Percentiles rank a stretch among this genome's conserved stretches.
These are phyloP conservation scores for Galeopsis tetrahit DNA, from an alignment of 257 asterid species.

Conservation along the genomic window DNA sequence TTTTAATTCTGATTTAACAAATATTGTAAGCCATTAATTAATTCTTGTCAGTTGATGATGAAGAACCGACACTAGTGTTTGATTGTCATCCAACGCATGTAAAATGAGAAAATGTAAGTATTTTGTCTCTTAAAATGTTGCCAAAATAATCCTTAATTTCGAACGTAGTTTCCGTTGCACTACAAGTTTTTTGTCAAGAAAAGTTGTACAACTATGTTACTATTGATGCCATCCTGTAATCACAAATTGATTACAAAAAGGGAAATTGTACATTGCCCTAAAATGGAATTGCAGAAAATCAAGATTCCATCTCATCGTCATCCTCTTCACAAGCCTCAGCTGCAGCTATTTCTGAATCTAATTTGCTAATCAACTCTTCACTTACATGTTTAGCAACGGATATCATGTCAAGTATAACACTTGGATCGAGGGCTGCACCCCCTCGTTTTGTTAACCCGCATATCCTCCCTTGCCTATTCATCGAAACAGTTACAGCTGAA, in stretches of 20 bases:
- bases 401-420: slow-evolving; percentile 77
- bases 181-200: no score
- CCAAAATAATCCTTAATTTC: no score
- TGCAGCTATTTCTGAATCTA: slow-evolving; percentile 87
- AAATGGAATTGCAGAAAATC: background rate
- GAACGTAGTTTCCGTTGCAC: no score
- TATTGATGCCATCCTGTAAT: background rate
- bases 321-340: slow-evolving; percentile 82
- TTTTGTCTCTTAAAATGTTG: no score
- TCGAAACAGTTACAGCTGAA: slow-evolving; percentile 78
- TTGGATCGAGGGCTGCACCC: slow-evolving; percentile 78
- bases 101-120: no score
- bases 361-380: slow-evolving; percentile 62
- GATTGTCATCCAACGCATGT: no score
- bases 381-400: slow-evolving; percentile 75
- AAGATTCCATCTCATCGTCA: slow-evolving; percentile 46
- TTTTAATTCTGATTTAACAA: no score
- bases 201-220: no score
- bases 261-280: background rate
- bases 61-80: no score
- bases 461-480: slow-evolving; percentile 68
- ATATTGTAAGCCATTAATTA: no score
- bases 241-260: background rate
- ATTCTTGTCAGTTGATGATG: no score
- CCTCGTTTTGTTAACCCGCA: slow-evolving; percentile 89